Evolutionary conservation across 2,329 filamentous ascomycete genomes (phyloP), one percentile per base, ranked within the genome.

Genomic region (Elsinoe batatas): DNA sequence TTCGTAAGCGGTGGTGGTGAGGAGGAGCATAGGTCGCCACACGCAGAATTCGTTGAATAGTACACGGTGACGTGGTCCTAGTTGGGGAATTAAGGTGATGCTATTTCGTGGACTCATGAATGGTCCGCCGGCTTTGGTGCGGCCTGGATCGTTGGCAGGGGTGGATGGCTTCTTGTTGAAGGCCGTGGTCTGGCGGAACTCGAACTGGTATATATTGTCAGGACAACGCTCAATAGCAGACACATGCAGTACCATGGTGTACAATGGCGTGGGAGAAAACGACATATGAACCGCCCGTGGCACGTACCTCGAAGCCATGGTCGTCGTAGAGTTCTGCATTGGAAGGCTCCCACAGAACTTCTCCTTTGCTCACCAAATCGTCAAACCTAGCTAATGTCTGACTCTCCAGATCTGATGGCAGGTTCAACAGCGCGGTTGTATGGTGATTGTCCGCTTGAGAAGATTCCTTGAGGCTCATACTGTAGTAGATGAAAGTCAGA

Each of bases 41-140:
- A 69, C 65, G 53, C 65, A 67, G 58, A 68, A 70, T 58, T 70
- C 71, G 61, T 69, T 71, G 13, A 71, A 62, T 26, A 68, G 65
- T 7, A 72, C 60, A 12, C 64, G 67, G 51, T 71, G 68, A 17
- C 61, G 59, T 3, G 60, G 54, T 4, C 67, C 65, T 2, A 67
- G 59, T 2, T 59, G 43, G 1, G 61, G 61, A 3, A 70, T 63
- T 2, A 67, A 62, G 57, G 69, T 68, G 38, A 62, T 60, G 13
- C 58, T 55, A 5, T 38, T 42, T 11, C 53, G 26, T 6, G 57
- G 57, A 20, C 54, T 53, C 46, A 58, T 43, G 18, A 58, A 58
- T 4, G 57, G 57, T 15, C 54, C 54, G 3, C 54, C 54, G 5
- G 54, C 54, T 26, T 50, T 54, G 1, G 36, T 44, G 20, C 54